Percentiles rank a stretch among this genome's conserved stretches.
These are phyloP conservation scores for Zopfochytrium polystomum DNA, from an alignment of 371 early-diverging fungal genomes.

Conservation along the genomic window DNA sequence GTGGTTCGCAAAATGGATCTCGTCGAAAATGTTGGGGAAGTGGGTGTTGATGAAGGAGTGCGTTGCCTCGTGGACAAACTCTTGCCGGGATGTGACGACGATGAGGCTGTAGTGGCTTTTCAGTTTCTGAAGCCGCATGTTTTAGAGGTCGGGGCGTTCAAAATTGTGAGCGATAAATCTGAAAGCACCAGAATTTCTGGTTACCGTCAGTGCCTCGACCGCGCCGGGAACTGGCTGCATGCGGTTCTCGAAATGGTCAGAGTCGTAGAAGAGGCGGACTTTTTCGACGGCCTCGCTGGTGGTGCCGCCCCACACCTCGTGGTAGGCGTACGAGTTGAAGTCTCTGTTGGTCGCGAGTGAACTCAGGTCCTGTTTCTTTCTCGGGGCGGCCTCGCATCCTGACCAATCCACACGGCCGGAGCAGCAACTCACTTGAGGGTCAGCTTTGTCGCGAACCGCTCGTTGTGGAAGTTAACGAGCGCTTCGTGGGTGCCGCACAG, in stretches of 20 bases:
- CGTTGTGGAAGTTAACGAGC: constrained; percentile 25
- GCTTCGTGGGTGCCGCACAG: constrained; percentile 24
- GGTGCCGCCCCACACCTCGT: constrained; percentile 19
- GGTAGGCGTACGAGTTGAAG: constrained; percentile 21
- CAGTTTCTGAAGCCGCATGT: too few relatives aligned
- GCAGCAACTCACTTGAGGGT: too few relatives aligned
- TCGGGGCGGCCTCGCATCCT: too few relatives aligned
- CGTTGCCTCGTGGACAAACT: constrained; percentile 22
- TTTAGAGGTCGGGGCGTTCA: too few relatives aligned
- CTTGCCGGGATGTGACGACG: constrained; percentile 21
- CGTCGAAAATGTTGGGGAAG: constrained; percentile 13
- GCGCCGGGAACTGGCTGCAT: constrained; percentile 27
- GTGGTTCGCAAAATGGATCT: constrained; percentile 28
- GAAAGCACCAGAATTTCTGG: too few relatives aligned
- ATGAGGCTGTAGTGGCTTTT: constrained; percentile 18
- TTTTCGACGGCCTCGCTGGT: constrained; percentile 15
- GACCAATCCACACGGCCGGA: too few relatives aligned
- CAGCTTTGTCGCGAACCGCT: constrained; percentile 12
- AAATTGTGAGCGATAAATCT: too few relatives aligned
- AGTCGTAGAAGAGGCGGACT: constrained; percentile 21
- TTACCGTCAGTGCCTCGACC: constrained; percentile 9
- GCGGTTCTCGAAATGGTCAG: constrained; percentile 19
- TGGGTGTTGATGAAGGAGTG: constrained; percentile 13
- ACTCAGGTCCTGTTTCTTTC: too few relatives aligned
- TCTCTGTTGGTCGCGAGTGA: too few relatives aligned